Evolutionary conservation across 257 asterid genomes (phyloP), one percentile per base, ranked within the genome.

Genomic region (Nicotiana benthamiana): DNA sequence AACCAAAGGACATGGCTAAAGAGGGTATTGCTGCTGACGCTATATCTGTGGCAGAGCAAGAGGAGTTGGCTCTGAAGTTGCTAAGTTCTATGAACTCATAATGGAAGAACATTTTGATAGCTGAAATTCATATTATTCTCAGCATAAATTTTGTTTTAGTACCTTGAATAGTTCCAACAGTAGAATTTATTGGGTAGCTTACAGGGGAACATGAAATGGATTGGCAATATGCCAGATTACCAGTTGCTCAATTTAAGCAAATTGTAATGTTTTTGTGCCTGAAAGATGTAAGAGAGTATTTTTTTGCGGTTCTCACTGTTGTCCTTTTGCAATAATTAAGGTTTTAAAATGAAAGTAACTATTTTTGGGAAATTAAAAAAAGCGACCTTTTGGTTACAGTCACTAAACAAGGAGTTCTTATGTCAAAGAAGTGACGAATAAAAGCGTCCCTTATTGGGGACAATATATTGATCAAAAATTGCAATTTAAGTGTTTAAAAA

Each of bases 21-120:
- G 64, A 26, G 12, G 86, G 80, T 60, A 26, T n/a, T 9, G 75
- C 16, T 7, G 66, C 86, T 3, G 89, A 65, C 72, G 24, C 85
- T 17, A 79, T 89, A 18, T 88, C 97, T 56, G 80, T 96, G 81
- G 92, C 93, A 34, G 97, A 94, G 87, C 99, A 92, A 83, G 99
- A 94, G 84, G 93, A 91, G 34, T 72, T 94, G 82, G 99, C 99
- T 67, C 95, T 96, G 40, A 90, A 92, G 83, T 82, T 94, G 80
- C 83, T 96, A 87, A 91, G 88, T 80, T 89, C 97, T 32, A 92
- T 94, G 99, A 89, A 94, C 80, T 87, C 89, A 5, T 89, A 84
- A 24, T n/a, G 62, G 79, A 74, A 48, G 15, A 80, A 64, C 77
- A 24, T 79, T 34, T 17, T 83, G 32, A 30, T 79, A 72, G 59